Evolutionary conservation across 192 early-diverging fungal genomes (phyloP).

Genomic region (Glomus cerebriforme): DNA sequence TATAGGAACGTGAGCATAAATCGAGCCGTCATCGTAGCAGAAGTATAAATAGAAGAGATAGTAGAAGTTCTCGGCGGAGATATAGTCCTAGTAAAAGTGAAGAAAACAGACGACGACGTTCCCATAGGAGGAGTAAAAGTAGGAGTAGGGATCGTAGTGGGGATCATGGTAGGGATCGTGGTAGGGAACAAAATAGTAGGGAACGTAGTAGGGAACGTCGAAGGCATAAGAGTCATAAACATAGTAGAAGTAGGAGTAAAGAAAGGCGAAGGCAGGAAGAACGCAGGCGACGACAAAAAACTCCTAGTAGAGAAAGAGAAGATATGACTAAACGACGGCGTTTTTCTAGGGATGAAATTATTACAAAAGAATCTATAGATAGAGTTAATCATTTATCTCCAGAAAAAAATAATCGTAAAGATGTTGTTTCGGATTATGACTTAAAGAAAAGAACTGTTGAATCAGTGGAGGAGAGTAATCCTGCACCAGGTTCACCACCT

Average conservation of each 20-base stretch:
- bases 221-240: constrained; percentile 8
- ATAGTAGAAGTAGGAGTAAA: constrained; percentile 27
- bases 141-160: constrained; percentile 14
- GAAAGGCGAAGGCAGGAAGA: constrained; percentile 23
- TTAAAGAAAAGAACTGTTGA: constrained; percentile 11
- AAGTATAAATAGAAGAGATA: constrained; percentile 25
- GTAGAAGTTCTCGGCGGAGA: constrained; percentile 35
- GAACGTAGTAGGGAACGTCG: constrained; percentile 6
- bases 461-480: not conserved
- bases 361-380: not conserved
- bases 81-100: constrained; percentile 33
- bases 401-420: not conserved
- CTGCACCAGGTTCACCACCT: constrained; percentile 7
- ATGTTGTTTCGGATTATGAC: not conserved
- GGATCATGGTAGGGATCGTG: not conserved
- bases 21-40: constrained; percentile 25
- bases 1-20: constrained; percentile 12
- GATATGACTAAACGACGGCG: constrained; percentile 12
- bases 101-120: constrained; percentile 34
- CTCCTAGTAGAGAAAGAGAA: constrained; percentile 16
- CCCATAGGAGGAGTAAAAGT: constrained; percentile 25
- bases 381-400: not conserved
- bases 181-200: constrained; percentile 8
- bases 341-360: constrained; percentile 6
- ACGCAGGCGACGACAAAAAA: constrained; percentile 1